A percentile compares a stretch with the other conserved stretches of the same genome.
Evolutionary conservation across 306 rosid species (phyloP).

Genomic region (Herpetospermum pedunculosum): DNA sequence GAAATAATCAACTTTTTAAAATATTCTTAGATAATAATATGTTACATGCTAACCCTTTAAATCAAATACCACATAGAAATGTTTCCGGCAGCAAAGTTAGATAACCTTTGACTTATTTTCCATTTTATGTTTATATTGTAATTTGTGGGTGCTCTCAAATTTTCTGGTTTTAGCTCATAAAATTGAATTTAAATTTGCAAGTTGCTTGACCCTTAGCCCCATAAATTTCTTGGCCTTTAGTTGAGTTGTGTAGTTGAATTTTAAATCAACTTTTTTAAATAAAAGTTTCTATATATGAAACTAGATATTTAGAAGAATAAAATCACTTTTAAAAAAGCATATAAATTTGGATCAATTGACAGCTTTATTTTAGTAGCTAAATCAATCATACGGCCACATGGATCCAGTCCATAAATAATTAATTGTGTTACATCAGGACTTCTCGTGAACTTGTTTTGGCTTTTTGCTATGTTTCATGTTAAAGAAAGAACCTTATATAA

Average conservation of each 20-base stretch:
- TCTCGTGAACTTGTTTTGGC: constrained; percentile 5
- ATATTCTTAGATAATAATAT: no score
- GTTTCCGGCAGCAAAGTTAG: neutral
- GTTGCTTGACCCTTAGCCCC: neutral
- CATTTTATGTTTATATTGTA: neutral
- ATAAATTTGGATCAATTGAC: neutral
- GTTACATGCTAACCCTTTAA: no score
- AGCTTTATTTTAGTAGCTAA: neutral
- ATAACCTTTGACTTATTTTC: neutral
- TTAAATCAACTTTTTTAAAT: neutral
- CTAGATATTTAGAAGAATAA: neutral
- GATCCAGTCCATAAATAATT: neutral
- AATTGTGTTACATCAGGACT: neutral
- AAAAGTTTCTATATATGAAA: neutral
- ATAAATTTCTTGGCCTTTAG: neutral
- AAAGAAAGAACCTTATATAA: neutral
- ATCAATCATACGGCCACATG: neutral
- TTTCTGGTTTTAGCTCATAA: neutral
- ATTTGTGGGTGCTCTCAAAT: neutral
- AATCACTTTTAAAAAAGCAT: neutral
- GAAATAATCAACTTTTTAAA: no score
- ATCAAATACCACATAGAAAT: no score
- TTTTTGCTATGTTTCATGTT: neutral
- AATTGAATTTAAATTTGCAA: neutral
- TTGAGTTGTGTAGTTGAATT: neutral